Evolutionary conservation across 2,329 filamentous ascomycete genomes (phyloP).

Genomic region (Sclerotinia sclerotiorum): DNA sequence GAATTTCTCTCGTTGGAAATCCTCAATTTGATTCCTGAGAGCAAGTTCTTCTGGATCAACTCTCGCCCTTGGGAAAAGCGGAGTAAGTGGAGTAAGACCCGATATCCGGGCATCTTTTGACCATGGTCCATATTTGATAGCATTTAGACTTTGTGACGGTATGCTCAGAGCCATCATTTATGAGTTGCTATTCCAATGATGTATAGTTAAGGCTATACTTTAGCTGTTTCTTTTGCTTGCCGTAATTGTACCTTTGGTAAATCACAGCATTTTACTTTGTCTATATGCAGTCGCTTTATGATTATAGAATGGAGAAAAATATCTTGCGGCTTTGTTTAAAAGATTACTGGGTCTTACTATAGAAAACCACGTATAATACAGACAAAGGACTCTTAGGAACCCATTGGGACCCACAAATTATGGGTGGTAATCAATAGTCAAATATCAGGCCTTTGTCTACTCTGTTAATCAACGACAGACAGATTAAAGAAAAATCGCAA

Average conservation of each 20-base stretch:
- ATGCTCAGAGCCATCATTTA: not conserved
- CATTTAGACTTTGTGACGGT: not conserved
- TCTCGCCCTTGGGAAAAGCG: not conserved
- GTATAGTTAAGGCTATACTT: not conserved
- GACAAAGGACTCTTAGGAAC: not conserved
- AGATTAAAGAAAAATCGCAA: not conserved
- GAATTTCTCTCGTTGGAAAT: constrained; percentile 20
- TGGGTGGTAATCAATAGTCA: not conserved
- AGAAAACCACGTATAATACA: not conserved
- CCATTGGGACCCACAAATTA: not conserved
- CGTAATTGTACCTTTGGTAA: not conserved
- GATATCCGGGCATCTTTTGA: not conserved
- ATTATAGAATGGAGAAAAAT: not conserved
- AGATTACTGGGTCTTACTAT: not conserved
- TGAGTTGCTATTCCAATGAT: too few relatives aligned
- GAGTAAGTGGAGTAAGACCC: constrained; percentile 10
- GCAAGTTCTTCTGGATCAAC: not conserved
- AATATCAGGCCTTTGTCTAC: not conserved
- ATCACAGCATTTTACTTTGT: not conserved
- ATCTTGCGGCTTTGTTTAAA: not conserved
- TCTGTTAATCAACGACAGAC: not conserved
- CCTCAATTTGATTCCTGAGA: not conserved
- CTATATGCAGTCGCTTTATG: not conserved
- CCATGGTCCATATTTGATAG: constrained; percentile 14
- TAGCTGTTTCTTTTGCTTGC: not conserved